Evolutionary conservation across 129 eudicot species (phyloP), one percentile per base, ranked within the genome.

Genomic region (Lonicera japonica): DNA sequence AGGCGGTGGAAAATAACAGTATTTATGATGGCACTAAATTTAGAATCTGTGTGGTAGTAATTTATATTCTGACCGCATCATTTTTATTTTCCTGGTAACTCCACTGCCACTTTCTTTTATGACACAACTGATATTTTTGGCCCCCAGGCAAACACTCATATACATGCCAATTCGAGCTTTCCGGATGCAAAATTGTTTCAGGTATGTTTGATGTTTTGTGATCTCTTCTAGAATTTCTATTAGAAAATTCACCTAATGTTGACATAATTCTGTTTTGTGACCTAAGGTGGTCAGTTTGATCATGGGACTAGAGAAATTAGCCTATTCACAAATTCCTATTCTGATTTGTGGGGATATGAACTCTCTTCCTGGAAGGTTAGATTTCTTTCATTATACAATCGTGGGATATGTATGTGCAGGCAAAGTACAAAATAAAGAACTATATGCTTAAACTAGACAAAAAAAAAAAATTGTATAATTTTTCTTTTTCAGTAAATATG

Each of bases 301-400:
- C 0, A 64, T 46, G 47, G 68, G 68, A 64, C 58, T 64, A 25
- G 68, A 64, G 47, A 36, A 47, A 64, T 47, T 64, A 22, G 29
- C 68, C 36, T 2, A 48, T 14, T 50, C 68, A 17, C 46, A 64
- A 0, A 50, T 50, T n/a, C 68, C 68, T 50, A 57, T 64, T 47
- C 11, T 64, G 25, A 48, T 64, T n/a, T 64, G 68, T 50, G 68
- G 68, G 68, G 68, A 64, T 52, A 48, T 64, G 68, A 64, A 64
- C 19, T 64, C 58, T 11, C 46, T 50, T 25, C 58, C 68, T 25
- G 19, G 41, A 25, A 64, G 68, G 68, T 64, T 11, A 25, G 48
- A 11, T 15, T 43, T 47, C 48, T 63, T 24, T 16, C 15, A 8
- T 63, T 63, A 24, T 40, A 53, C 10, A 63, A 15, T 47, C 2